Conservation (phyloP, 139 green algal genomes). For the Diplosphaera chodatii region DNA sequence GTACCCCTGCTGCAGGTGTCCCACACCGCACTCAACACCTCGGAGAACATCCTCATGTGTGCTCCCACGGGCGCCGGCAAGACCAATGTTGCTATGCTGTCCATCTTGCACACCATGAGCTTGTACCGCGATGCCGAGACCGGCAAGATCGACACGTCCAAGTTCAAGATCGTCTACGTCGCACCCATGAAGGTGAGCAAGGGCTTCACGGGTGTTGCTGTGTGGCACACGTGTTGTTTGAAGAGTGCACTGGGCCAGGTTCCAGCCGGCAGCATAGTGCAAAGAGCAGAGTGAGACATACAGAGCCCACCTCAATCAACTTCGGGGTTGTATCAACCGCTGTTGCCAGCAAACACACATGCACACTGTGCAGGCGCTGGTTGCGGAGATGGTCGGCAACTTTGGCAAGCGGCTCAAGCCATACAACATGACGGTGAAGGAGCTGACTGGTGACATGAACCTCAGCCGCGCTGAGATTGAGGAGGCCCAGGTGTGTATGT, state of each 20-base stretch:
- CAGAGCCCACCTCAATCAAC: too few species aligned
- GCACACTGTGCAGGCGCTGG: constrained; percentile 68
- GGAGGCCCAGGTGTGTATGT: constrained; percentile 52
- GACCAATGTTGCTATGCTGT: constrained; percentile 98
- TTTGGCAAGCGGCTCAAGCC: constrained; percentile 42
- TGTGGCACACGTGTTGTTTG: too few species aligned
- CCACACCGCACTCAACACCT: constrained; percentile 79
- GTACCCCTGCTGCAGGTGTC: constrained; percentile 53
- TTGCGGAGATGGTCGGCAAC: constrained; percentile 98
- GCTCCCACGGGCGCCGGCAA: constrained; percentile 89
- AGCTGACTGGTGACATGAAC: constrained; percentile 89
- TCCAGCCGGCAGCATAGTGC: too few species aligned
- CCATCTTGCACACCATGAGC: constrained; percentile 68
- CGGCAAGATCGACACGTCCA: constrained; percentile 71
- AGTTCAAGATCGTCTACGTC: constrained; percentile 98
- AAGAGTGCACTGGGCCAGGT: too few species aligned
- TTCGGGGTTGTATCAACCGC: too few species aligned
- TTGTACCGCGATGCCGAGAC: neutral
- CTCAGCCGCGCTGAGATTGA: constrained; percentile 90
- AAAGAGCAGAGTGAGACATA: too few species aligned
- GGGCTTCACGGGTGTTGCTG: too few species aligned
- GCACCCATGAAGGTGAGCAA: constrained; percentile 93
- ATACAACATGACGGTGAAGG: constrained; percentile 58
- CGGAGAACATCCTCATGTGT: constrained; percentile 94
- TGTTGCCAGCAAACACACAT: too few species aligned